Percentiles rank a stretch among this genome's conserved stretches.
Conservation (phyloP, 2,329 filamentous ascomycete genomes). For the Aspergillus intermedius region DNA sequence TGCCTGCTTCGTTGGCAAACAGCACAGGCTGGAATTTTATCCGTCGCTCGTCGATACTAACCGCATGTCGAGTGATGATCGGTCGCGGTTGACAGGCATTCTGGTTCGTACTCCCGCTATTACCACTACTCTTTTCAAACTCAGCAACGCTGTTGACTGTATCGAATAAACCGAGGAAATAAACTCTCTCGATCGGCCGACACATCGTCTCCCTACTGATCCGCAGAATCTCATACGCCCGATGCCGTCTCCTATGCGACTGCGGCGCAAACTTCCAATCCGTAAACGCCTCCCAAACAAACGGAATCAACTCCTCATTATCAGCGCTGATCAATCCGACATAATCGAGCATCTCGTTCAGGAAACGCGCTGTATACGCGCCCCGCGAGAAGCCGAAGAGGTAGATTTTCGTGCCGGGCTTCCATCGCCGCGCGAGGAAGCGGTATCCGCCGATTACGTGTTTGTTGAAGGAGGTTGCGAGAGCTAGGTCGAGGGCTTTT, state of each 20-base stretch:
- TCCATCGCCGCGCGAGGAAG: slow-evolving; percentile 14
- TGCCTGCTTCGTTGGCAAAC: slow-evolving; percentile 2
- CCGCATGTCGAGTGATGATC: slow-evolving; percentile 47
- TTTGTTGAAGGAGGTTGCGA: slow-evolving; percentile 13
- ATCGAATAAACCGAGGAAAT: slow-evolving; percentile 22
- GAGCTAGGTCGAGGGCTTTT: slow-evolving; percentile 9
- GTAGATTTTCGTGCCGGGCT: slow-evolving; percentile 12
- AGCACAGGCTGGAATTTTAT: slow-evolving; percentile 41
- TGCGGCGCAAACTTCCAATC: slow-evolving; percentile 10
- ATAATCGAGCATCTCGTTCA: slow-evolving; percentile 17
- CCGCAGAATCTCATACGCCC: slow-evolving; percentile 4
- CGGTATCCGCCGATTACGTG: slow-evolving; percentile 17
- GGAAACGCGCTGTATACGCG: slow-evolving; percentile 19
- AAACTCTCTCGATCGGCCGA: slow-evolving; percentile 9
- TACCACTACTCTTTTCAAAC: slow-evolving; percentile 10
- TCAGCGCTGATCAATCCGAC: slow-evolving; percentile 13
- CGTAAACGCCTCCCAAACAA: slow-evolving; percentile 12
- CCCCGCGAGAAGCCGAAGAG: slow-evolving; percentile 21
- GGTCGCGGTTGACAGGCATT: slow-evolving; percentile 24
- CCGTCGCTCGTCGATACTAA: slow-evolving; percentile 48
- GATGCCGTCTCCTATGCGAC: slow-evolving; percentile 1
- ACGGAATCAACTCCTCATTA: slow-evolving; percentile 16
- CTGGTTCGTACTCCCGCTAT: neutral
- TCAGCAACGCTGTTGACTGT: slow-evolving; percentile 20
- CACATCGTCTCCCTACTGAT: slow-evolving; percentile 13